These are phyloP conservation scores for Angomonas ambiguus DNA, from an alignment of 208 protist genomes.

Conservation along the genomic window DNA sequence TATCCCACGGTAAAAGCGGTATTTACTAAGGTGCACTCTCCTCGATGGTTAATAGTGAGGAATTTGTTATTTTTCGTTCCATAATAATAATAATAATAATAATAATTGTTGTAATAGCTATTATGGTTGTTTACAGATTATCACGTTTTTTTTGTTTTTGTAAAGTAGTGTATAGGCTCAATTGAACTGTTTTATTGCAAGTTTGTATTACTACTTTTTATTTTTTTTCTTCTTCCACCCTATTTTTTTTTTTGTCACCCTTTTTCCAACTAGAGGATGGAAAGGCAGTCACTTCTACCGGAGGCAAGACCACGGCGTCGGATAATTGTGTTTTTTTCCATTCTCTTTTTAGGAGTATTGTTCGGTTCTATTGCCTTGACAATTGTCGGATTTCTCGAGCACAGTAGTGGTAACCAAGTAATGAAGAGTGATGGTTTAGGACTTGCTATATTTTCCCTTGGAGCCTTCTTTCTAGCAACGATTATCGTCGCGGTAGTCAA, in stretches of 20 bases:
- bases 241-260: neutral
- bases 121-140: neutral
- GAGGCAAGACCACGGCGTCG: neutral
- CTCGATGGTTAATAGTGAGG: too few relatives aligned
- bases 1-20: constrained; percentile 48
- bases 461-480: neutral
- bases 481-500: neutral
- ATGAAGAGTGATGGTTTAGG: neutral
- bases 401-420: neutral
- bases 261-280: neutral
- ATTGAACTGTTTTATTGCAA: too few relatives aligned
- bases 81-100: too few relatives aligned
- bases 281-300: neutral
- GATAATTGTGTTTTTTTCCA: neutral
- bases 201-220: neutral
- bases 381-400: neutral
- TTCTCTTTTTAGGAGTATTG: neutral
- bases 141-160: neutral
- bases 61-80: too few relatives aligned
- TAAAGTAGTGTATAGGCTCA: too few relatives aligned
- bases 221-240: neutral
- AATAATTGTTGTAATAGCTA: neutral
- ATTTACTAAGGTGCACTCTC: too few relatives aligned
- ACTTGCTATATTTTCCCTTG: neutral
- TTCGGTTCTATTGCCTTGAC: neutral